Percentiles rank a stretch among this genome's conserved stretches.
Evolutionary conservation across 768 basidiomycete genomes (phyloP).

Genomic region (Cubamyces sp.): DNA sequence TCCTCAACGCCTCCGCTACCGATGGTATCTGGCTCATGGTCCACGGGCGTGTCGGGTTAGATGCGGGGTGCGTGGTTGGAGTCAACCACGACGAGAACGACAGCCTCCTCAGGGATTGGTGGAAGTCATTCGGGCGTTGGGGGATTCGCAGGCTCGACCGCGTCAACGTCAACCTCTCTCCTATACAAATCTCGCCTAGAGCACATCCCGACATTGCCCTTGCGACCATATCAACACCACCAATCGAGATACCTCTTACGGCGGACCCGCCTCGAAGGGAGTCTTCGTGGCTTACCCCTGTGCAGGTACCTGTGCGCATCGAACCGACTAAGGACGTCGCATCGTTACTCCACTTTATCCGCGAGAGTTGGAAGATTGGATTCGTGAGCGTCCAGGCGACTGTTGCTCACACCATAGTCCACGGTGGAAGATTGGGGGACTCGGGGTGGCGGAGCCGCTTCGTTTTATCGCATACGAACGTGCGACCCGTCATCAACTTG

Average conservation of each 20-base stretch:
- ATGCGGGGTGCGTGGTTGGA: slow-evolving; percentile 64
- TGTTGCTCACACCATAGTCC: slow-evolving; percentile 48
- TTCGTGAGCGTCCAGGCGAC: slow-evolving; percentile 47
- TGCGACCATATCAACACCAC: slow-evolving; percentile 48
- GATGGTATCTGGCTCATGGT: slow-evolving; percentile 65
- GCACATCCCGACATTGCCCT: slow-evolving; percentile 46
- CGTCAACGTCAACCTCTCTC: slow-evolving; percentile 59
- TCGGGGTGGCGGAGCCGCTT: slow-evolving; percentile 53
- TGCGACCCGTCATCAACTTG: slow-evolving; percentile 51
- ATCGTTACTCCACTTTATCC: slow-evolving; percentile 52
- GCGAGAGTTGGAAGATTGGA: slow-evolving; percentile 62
- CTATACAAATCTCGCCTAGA: slow-evolving; percentile 52
- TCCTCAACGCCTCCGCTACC: slow-evolving; percentile 61
- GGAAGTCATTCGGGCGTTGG: slow-evolving; percentile 74
- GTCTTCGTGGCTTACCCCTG: slow-evolving; percentile 57
- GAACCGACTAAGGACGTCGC: slow-evolving; percentile 57
- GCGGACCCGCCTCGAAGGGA: slow-evolving; percentile 52
- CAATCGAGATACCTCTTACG: slow-evolving; percentile 60
- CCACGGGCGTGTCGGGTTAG: slow-evolving; percentile 62
- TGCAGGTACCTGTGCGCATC: slow-evolving; percentile 56
- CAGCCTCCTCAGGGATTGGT: slow-evolving; percentile 48
- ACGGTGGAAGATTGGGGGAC: slow-evolving; percentile 51
- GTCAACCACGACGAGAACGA: slow-evolving; percentile 53
- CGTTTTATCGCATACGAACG: slow-evolving; percentile 45
- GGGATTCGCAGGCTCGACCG: slow-evolving; percentile 58